phyloP scores from a whole-genome alignment of 1,139 yeast genomes.

The Protomyces gravidus region DNA sequence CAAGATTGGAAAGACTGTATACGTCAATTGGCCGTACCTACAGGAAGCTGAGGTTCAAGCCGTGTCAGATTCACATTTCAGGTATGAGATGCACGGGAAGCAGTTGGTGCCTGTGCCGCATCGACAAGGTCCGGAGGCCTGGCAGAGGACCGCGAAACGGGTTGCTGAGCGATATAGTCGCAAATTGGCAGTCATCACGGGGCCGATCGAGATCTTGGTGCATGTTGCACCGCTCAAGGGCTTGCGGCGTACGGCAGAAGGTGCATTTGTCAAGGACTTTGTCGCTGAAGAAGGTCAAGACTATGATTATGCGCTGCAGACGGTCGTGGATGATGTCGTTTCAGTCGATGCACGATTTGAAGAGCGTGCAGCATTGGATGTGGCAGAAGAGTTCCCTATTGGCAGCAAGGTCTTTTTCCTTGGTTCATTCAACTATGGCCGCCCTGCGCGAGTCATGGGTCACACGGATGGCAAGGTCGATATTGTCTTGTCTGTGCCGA shows the following conservation, averaged over 20 bases:
- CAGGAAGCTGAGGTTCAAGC: conserved; percentile 71
- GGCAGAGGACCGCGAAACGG: conserved; percentile 41
- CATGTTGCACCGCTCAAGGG: conserved; percentile 77
- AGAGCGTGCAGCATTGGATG: conserved; percentile 70
- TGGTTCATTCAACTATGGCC: conserved; percentile 88
- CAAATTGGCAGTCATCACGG: conserved; percentile 57
- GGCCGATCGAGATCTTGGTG: conserved; percentile 55
- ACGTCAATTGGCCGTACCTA: conserved; percentile 83
- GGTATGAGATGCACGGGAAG: conserved; percentile 44
- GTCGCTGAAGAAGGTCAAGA: conserved; percentile 50
- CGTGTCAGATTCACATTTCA: conserved; percentile 54
- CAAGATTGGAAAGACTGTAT: conserved; percentile 58
- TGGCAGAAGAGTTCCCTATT: conserved; percentile 75
- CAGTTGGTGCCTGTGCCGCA: conserved; percentile 46
- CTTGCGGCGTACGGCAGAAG: conserved; percentile 60
- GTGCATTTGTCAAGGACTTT: conserved; percentile 66
- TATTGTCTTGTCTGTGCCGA: conserved; percentile 36
- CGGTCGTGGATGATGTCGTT: conserved; percentile 68
- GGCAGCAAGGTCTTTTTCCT: conserved; percentile 71
- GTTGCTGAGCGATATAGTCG: conserved; percentile 46
- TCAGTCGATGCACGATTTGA: conserved; percentile 69
- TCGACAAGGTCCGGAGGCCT: conserved; percentile 47
- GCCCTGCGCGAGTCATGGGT: conserved; percentile 67
- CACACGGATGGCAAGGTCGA: conserved; percentile 42
- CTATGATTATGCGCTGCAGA: conserved; percentile 61